Percentiles rank a stretch among this genome's conserved stretches.
phyloP scores from a whole-genome alignment of 2,329 filamentous ascomycete species.

The Cordyceps pruinosa region DNA sequence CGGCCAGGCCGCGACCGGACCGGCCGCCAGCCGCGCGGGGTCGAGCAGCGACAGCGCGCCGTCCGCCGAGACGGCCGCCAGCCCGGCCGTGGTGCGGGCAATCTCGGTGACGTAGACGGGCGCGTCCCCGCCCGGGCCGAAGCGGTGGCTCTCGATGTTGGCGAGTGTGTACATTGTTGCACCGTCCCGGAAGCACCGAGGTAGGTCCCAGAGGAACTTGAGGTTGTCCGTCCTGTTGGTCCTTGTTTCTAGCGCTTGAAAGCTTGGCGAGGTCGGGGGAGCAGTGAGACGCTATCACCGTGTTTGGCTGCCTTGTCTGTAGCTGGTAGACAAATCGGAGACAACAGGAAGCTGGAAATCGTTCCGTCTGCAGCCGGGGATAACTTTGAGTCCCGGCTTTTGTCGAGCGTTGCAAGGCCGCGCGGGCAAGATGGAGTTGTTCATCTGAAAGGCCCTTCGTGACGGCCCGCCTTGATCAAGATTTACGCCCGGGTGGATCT shows the following conservation, averaged over 20 bases:
- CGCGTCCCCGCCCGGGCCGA: constrained; percentile 29
- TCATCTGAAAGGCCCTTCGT: background rate
- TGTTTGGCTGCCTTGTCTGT: background rate
- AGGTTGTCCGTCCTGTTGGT: too few relatives aligned
- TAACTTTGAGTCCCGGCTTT: background rate
- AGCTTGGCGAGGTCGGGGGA: background rate
- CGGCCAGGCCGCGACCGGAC: constrained; percentile 40
- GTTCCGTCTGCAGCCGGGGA: background rate
- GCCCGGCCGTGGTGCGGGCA: constrained; percentile 40
- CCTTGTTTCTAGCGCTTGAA: background rate
- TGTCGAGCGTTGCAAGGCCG: background rate
- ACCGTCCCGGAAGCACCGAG: background rate
- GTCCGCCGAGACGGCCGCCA: constrained; percentile 63
- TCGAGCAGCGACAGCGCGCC: constrained; percentile 62
- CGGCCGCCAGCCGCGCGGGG: constrained; percentile 45
- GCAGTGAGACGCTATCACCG: background rate
- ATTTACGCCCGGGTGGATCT: background rate
- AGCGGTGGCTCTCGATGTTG: constrained; percentile 25
- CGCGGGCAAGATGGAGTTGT: background rate
- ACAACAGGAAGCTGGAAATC: background rate
- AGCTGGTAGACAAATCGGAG: background rate
- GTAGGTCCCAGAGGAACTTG: too few relatives aligned
- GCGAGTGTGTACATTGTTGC: constrained; percentile 30
- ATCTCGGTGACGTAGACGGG: constrained; percentile 52
- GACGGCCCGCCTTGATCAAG: background rate